Evolutionary conservation across 2,329 filamentous ascomycete species (phyloP).

Genomic region (Diaporthe citri): DNA sequence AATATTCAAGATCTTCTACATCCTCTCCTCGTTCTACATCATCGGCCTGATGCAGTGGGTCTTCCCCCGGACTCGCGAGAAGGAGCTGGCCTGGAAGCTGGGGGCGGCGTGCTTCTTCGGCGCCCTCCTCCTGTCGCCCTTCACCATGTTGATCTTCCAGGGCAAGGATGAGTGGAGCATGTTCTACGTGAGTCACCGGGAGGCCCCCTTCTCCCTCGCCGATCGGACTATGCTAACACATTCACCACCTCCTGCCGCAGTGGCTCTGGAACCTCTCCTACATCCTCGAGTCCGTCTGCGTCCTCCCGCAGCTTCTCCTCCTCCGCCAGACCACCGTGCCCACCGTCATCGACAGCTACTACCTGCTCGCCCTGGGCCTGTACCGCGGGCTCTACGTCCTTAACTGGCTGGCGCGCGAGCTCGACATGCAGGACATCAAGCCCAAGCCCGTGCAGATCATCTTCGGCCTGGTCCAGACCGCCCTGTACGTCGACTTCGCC

Average conservation of each 20-base stretch:
- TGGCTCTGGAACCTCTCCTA: conserved; percentile 89
- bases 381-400: conserved; percentile 92
- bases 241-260: conserved; percentile 56
- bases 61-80: conserved; percentile 88
- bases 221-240: conserved; percentile 40
- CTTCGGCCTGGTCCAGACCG: conserved; percentile 90
- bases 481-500: conserved; percentile 92
- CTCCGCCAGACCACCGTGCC: conserved; percentile 95
- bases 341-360: conserved; percentile 97
- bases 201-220: neutral
- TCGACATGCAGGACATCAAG: conserved; percentile 68
- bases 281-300: conserved; percentile 90
- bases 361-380: conserved; percentile 86
- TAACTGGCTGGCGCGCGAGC: conserved; percentile 85
- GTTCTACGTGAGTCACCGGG: conserved; percentile 57
- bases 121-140: conserved; percentile 76
- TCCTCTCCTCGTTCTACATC: conserved; percentile 86
- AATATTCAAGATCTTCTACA: conserved; percentile 91
- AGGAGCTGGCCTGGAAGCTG: conserved; percentile 94
- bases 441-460: conserved; percentile 82
- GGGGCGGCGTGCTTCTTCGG: conserved; percentile 77
- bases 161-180: conserved; percentile 60
- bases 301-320: conserved; percentile 91
- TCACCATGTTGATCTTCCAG: conserved; percentile 78
- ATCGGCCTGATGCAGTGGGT: conserved; percentile 88